Percentiles rank a stretch among this genome's conserved stretches.
phyloP scores from a whole-genome alignment of 2,329 filamentous ascomycete species.

The Chrysoporthe deuterocubensis region DNA sequence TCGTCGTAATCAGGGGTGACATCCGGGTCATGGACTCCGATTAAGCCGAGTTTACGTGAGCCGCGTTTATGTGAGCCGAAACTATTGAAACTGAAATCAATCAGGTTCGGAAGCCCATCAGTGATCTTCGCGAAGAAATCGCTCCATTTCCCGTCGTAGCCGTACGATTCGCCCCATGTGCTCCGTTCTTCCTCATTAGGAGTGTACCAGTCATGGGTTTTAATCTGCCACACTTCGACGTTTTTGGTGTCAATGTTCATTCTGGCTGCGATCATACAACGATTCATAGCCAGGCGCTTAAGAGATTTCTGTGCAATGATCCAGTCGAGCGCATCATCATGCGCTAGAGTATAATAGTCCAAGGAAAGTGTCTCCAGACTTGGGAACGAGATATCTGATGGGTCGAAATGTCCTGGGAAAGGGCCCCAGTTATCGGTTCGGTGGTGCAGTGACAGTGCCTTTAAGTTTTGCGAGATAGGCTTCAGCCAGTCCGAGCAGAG shows the following conservation, averaged over 20 bases:
- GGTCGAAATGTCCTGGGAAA: conserved; percentile 16
- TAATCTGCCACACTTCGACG: conserved; percentile 4
- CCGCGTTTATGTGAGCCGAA: not conserved
- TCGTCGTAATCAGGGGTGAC: not conserved
- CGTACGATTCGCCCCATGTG: not conserved
- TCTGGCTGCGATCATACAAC: conserved; percentile 15
- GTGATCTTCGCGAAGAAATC: conserved; percentile 14
- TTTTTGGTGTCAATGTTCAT: not conserved
- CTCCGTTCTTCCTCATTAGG: not conserved
- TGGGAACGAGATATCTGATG: conserved; percentile 17
- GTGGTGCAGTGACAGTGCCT: conserved; percentile 16
- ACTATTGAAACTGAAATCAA: conserved; percentile 15
- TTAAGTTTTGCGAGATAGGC: conserved; percentile 19
- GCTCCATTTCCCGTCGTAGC: conserved; percentile 23
- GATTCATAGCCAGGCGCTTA: conserved; percentile 5
- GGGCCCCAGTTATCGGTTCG: conserved; percentile 20
- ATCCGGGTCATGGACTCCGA: too few relatives aligned
- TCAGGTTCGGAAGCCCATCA: conserved; percentile 18
- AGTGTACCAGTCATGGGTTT: conserved; percentile 10
- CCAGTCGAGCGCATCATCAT: conserved; percentile 22
- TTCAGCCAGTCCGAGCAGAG: conserved; percentile 17
- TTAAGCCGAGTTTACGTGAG: not conserved
- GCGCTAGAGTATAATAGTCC: conserved; percentile 8
- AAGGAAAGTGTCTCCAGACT: conserved; percentile 15
- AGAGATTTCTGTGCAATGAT: conserved; percentile 17